These are phyloP conservation scores for Mycena latifolia DNA, from an alignment of 768 basidiomycete genomes.

Conservation along the genomic window DNA sequence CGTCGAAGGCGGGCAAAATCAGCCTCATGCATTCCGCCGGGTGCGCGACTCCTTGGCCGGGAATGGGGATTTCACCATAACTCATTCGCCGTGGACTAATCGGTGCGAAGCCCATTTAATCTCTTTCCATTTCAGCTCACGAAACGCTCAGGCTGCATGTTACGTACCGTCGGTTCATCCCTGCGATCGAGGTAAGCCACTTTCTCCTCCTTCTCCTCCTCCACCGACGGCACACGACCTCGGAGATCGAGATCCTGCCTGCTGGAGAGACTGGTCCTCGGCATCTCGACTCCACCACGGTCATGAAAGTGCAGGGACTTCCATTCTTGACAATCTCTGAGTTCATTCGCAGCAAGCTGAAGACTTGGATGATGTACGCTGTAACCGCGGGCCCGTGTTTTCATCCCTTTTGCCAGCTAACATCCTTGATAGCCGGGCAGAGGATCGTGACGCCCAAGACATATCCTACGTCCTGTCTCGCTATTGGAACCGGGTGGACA, in stretches of 20 bases:
- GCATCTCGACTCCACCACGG: constrained; percentile 73
- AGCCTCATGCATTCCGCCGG: constrained; percentile 80
- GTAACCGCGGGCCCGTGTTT: constrained; percentile 29
- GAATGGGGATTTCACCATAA: constrained; percentile 73
- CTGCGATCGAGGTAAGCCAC: constrained; percentile 76
- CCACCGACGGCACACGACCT: constrained; percentile 28
- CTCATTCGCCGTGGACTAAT: constrained; percentile 89
- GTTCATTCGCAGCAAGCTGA: constrained; percentile 88
- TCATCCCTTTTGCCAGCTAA: constrained; percentile 28
- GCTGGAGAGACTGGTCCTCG: constrained; percentile 88
- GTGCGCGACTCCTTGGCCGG: constrained; percentile 81
- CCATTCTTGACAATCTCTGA: constrained; percentile 90
- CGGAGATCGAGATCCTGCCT: constrained; percentile 84
- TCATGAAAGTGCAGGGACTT: constrained; percentile 75
- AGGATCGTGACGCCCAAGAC: constrained; percentile 82
- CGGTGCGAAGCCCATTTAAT: constrained; percentile 59
- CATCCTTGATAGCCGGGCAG: constrained; percentile 64
- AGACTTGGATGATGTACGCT: constrained; percentile 83
- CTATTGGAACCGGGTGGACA: constrained; percentile 87
- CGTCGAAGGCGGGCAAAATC: constrained; percentile 77
- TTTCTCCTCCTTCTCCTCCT: constrained; percentile 16
- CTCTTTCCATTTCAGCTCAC: constrained; percentile 25
- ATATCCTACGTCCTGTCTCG: constrained; percentile 77
- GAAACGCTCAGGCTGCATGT: constrained; percentile 69
- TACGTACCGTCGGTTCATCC: constrained; percentile 82